Evolutionary conservation across 2,329 filamentous ascomycete genomes (phyloP).

Genomic region (Aaosphaeria pasadenensis): DNA sequence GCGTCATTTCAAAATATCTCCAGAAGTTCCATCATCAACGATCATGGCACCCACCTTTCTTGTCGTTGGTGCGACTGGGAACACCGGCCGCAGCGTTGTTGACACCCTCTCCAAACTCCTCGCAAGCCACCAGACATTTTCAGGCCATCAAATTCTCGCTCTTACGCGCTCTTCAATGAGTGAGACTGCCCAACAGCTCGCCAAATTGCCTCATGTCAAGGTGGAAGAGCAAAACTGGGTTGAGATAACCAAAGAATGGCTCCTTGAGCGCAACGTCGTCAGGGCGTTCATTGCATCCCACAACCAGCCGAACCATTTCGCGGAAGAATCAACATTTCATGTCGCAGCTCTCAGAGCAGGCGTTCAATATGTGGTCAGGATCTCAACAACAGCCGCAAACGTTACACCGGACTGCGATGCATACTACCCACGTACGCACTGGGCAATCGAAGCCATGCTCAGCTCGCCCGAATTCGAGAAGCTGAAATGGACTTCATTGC

Average conservation of each 20-base stretch:
- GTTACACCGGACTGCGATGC: constrained; percentile 7
- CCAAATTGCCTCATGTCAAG: constrained; percentile 10
- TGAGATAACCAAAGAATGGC: constrained; percentile 11
- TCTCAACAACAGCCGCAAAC: constrained; percentile 12
- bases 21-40: not conserved
- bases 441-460: constrained; percentile 14
- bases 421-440: constrained; percentile 15
- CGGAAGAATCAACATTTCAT: constrained; percentile 15
- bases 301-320: constrained; percentile 15
- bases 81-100: constrained; percentile 10
- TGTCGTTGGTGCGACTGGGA: constrained; percentile 14
- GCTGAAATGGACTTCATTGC: constrained; percentile 12
- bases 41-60: constrained; percentile 9
- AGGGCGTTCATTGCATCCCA: constrained; percentile 15
- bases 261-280: constrained; percentile 6
- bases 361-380: constrained; percentile 15
- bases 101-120: constrained; percentile 11
- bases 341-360: constrained; percentile 7
- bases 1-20: not conserved
- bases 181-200: constrained; percentile 6
- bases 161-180: constrained; percentile 9
- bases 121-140: constrained; percentile 2
- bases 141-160: constrained; percentile 12
- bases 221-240: constrained; percentile 10
- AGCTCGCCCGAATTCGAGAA: constrained; percentile 4